Conservation (phyloP, 257 asterid species). For the Datura wrightii region DNA sequence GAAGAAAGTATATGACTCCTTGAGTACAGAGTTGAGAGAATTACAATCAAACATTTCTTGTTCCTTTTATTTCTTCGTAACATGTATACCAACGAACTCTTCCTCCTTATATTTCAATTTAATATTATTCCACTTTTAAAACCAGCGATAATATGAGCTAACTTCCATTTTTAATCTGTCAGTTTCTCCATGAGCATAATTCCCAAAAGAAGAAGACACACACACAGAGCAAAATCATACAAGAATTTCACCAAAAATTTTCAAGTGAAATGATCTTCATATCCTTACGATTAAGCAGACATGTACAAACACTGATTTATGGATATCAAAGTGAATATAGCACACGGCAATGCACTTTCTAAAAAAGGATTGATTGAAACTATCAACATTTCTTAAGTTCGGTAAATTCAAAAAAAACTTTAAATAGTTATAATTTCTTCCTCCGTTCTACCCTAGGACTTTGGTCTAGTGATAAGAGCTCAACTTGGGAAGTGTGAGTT, state of each 20-base stretch:
- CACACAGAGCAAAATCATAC: not conserved
- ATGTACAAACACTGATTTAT: not conserved
- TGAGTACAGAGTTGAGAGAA: not conserved
- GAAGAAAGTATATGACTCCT: not conserved
- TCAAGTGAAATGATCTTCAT: not conserved
- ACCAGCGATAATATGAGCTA: not conserved
- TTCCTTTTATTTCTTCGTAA: not conserved
- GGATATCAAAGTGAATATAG: not conserved
- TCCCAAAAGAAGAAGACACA: conserved; percentile 27
- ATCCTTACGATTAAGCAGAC: not conserved
- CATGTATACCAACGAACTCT: not conserved
- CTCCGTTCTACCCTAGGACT: too few relatives aligned
- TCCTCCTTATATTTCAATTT: not conserved
- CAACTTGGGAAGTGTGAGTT: not conserved
- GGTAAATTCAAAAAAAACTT: not conserved
- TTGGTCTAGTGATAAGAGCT: conserved; percentile 9
- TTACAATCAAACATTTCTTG: not conserved
- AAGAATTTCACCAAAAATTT: not conserved
- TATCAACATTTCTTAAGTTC: not conserved
- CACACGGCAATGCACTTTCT: not conserved
- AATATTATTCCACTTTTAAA: not conserved
- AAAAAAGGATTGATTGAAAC: not conserved
- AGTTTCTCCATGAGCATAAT: conserved; percentile 14
- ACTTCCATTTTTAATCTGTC: not conserved
- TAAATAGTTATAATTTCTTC: not conserved